Base-by-base conservation (phyloP, 768 basidiomycete species). In the Phylloporus sp. region DNA sequence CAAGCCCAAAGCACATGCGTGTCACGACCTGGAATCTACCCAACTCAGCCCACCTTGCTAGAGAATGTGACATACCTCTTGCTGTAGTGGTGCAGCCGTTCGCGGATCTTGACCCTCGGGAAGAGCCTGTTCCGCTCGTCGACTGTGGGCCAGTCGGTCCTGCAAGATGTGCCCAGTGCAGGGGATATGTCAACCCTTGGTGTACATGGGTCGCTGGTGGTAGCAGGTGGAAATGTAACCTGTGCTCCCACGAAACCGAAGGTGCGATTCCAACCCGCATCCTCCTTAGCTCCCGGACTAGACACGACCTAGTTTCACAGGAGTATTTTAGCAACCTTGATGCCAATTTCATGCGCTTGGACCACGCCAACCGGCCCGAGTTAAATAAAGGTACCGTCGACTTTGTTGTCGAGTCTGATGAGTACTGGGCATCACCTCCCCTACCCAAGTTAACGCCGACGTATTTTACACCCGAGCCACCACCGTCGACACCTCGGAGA, bases 171-270 rank as follows among this genome's bases (percentile, higher is more conserved):
- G 80, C 76, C 40, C 75, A 80, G 29, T 99, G 97, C 68, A 78
- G 91, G 58, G 91, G 79, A 0, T 99, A 98, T 67, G 76, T 99
- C 59, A 98, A 97, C 63, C 88, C 94, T 0, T 98, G 93, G 93
- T 92, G 87, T 67, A 73, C 73, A 23, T 99, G 91, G 84, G 71
- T 80, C 18, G 79, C 86, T 9, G 89, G 89, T 3, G 97, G 97
- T 6, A 77, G 79, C 52, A 82, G 77, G 58, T 99, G 95, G 91
- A 84, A 78, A 60, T 99, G 97, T 67, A 98, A 98, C 74, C 66
- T 99, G 15, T 99, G 97, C 70, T 71, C 75, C 2, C 80, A 84
- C 57, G 82, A 88, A 62, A 92, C 89, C n/a, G 78, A 83, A 74
- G 94, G 95, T 95, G 58, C 59, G 86, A 63, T 16, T 23, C 26